Evolutionary conservation across 2,329 filamentous ascomycete species (phyloP).

Genomic region (Aphanoascus verrucosus): DNA sequence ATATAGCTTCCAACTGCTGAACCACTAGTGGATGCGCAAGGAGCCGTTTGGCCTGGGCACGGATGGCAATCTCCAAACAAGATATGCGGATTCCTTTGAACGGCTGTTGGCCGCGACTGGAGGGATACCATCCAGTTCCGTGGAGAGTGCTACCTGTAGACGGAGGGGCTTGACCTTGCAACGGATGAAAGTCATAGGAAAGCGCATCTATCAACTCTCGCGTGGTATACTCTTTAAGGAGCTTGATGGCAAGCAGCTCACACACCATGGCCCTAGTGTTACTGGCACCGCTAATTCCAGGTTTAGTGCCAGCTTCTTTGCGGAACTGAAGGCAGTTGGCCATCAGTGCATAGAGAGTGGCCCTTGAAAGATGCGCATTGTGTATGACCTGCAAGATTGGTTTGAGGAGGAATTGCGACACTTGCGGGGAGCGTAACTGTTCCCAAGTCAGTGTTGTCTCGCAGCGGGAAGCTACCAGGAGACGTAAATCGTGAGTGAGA

Average conservation of each 20-base stretch:
- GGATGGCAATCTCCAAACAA: slow-evolving; percentile 83
- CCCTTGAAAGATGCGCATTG: slow-evolving; percentile 69
- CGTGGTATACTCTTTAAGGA: slow-evolving; percentile 81
- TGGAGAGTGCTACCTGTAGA: slow-evolving; percentile 29
- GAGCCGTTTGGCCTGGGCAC: slow-evolving; percentile 84
- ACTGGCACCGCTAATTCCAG: slow-evolving; percentile 73
- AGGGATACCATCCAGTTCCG: slow-evolving; percentile 24
- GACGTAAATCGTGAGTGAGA: slow-evolving; percentile 79
- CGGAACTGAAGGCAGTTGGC: slow-evolving; percentile 88
- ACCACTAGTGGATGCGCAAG: slow-evolving; percentile 84
- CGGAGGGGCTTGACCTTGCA: slow-evolving; percentile 61
- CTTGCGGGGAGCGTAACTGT: slow-evolving; percentile 85
- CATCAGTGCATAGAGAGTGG: slow-evolving; percentile 79
- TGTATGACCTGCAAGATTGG: slow-evolving; percentile 87
- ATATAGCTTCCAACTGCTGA: slow-evolving; percentile 91
- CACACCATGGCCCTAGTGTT: slow-evolving; percentile 78
- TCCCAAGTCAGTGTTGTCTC: slow-evolving; percentile 93
- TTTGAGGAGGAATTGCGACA: slow-evolving; percentile 91
- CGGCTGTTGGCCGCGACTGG: slow-evolving; percentile 37
- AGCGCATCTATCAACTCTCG: slow-evolving; percentile 86
- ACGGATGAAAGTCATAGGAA: slow-evolving; percentile 87
- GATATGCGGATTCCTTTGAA: slow-evolving; percentile 65
- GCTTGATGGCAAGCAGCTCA: slow-evolving; percentile 78
- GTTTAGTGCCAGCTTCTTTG: slow-evolving; percentile 73
- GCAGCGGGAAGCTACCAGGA: slow-evolving; percentile 70